Conservation (phyloP, 2,329 filamentous ascomycete species). For the Nigrograna mackinnonii region DNA sequence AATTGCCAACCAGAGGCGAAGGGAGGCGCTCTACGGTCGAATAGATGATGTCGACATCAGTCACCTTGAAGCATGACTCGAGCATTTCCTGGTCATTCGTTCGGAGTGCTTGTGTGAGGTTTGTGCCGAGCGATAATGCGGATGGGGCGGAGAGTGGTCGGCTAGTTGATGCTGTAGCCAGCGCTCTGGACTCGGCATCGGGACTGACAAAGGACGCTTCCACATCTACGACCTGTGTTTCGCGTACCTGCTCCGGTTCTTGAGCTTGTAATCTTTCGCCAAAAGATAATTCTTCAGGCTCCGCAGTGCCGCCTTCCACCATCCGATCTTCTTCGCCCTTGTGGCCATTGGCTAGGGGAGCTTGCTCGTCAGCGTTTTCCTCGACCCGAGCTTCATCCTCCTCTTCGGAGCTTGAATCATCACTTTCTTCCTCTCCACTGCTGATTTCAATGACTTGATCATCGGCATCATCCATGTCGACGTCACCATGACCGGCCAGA, state of each 20-base stretch:
- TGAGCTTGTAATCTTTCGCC: constrained; percentile 78
- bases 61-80: constrained; percentile 86
- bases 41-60: constrained; percentile 75
- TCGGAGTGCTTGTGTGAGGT: constrained; percentile 89
- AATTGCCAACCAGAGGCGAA: constrained; percentile 75
- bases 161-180: constrained; percentile 45
- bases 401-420: constrained; percentile 34
- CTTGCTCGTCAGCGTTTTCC: constrained; percentile 28
- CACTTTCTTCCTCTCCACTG: constrained; percentile 46
- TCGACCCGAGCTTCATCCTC: constrained; percentile 21
- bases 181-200: constrained; percentile 49
- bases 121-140: constrained; percentile 82
- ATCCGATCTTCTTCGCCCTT: constrained; percentile 41
- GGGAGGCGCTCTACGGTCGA: constrained; percentile 90
- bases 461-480: constrained; percentile 37
- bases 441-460: constrained; percentile 52
- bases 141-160: constrained; percentile 64
- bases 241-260: constrained; percentile 56
- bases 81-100: constrained; percentile 90
- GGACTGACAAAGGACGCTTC: constrained; percentile 55
- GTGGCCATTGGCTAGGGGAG: constrained; percentile 22
- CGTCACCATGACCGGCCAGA: constrained; percentile 48
- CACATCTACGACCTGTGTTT: constrained; percentile 69
- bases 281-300: constrained; percentile 70
- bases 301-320: constrained; percentile 39